Percentiles rank a stretch among this genome's conserved stretches.
These are phyloP conservation scores for Kazachstania kunashirensis DNA, from an alignment of 805 yeast species.

Conservation along the genomic window DNA sequence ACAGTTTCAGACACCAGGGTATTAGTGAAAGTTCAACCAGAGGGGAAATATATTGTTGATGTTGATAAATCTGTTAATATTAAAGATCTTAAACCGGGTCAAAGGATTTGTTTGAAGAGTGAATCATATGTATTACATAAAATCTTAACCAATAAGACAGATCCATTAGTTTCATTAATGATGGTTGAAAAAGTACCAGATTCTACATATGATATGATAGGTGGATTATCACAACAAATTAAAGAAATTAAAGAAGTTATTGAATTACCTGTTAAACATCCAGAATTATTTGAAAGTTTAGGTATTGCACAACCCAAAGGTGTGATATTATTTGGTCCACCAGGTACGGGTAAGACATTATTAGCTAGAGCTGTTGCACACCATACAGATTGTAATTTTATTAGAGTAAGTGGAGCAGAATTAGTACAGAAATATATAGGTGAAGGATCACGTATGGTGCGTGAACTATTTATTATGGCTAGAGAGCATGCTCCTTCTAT, in stretches of 20 bases:
- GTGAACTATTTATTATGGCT: constrained; percentile 94
- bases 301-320: constrained; percentile 97
- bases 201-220: constrained; percentile 95
- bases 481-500: constrained; percentile 95
- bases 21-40: constrained; percentile 91
- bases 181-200: constrained; percentile 99
- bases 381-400: constrained; percentile 94
- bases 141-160: constrained; percentile 89
- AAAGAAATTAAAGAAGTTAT: constrained; percentile 94
- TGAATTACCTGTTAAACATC: constrained; percentile 91
- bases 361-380: constrained; percentile 95
- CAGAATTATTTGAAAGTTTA: constrained; percentile 83
- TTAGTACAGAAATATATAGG: constrained; percentile 94
- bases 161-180: constrained; percentile 93
- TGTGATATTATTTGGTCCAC: constrained; percentile 89
- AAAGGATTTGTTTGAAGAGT: constrained; percentile 86
- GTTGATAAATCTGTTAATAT: constrained; percentile 82
- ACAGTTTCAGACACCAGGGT: constrained; percentile 93
- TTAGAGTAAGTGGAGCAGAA: constrained; percentile 93
- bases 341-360: constrained; percentile 92
- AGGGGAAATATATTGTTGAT: constrained; percentile 93
- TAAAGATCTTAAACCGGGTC: constrained; percentile 80
- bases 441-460: constrained; percentile 94
- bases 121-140: constrained; percentile 92
- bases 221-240: constrained; percentile 91